Base-by-base conservation (phyloP, 352 stramenopile genomes). In the Pythium phragmiticola region DNA sequence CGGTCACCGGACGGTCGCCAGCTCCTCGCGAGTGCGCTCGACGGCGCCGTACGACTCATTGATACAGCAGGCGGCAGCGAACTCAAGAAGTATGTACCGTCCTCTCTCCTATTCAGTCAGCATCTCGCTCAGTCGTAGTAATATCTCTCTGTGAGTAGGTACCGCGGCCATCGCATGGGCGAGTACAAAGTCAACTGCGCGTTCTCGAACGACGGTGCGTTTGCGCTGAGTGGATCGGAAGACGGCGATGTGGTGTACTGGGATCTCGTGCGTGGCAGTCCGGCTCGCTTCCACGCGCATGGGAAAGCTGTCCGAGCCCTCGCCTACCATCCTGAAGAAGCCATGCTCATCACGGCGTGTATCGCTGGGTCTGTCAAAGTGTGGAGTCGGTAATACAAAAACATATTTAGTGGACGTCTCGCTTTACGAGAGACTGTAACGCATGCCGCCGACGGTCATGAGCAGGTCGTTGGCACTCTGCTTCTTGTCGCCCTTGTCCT, bases 371-470 rank as follows among this genome's bases (percentile, higher is more conserved):
- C 75, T 0, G 86, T 83, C 28, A 92, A 88, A 78, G 79, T 93
- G 5, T 94, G 84, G 84, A 56, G 13, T 5, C 8, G 41, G 3
- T 26, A 45, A 19, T 11, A n/a, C 4, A 34, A 33, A 33, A n/a
- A 50, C 4, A 53, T 50, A 48, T 68, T 57, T 51, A 37, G 26
- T 42, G 21, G 21, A 21, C 21, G 16, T 43, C 26, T n/a, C n/a
- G n/a, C n/a, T 17, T 42, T 91, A 95, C 3, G 82, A 92, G 19
- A 95, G 65, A 39, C 82, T 94, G 59, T 94, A 94, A 23, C 87
- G 78, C 80, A 94, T 80, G 37, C 85, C 85, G 42, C 79, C 84
- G 37, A 94, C 66, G 7, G 87, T 89, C 87, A 95, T 95, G 57
- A 95, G 80, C 43, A 95, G 50, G 43, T 94, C 87, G 43, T 91